A percentile compares a stretch with the other conserved stretches of the same genome.
phyloP scores from a whole-genome alignment of 169 alveolate genomes.

The Cryptosporidium ryanae region DNA sequence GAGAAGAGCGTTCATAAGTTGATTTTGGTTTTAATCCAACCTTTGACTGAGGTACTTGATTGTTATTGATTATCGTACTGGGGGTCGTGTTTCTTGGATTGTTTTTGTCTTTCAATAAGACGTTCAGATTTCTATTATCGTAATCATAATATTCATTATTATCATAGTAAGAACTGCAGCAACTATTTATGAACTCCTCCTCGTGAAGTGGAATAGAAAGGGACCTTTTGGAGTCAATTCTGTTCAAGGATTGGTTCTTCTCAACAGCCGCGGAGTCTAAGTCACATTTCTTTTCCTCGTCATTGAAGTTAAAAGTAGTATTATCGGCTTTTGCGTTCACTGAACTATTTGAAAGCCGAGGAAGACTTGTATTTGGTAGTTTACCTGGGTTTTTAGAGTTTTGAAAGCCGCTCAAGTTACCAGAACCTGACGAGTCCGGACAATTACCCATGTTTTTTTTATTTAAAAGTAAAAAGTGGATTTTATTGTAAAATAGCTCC shows the following conservation, averaged over 20 bases:
- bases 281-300: neutral
- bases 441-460: neutral
- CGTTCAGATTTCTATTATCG: neutral
- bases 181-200: neutral
- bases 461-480: constrained; percentile 7
- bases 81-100: neutral
- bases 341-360: constrained; percentile 4
- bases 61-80: neutral
- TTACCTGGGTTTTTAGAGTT: neutral
- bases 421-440: neutral
- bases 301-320: neutral
- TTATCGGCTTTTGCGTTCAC: neutral
- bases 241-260: neutral
- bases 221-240: constrained; percentile 35
- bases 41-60: constrained; percentile 25
- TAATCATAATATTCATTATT: neutral
- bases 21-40: constrained; percentile 55
- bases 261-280: neutral
- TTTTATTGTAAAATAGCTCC: constrained; percentile 7
- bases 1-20: constrained; percentile 1
- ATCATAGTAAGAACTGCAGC: neutral
- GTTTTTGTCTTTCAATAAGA: too few relatives aligned
- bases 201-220: constrained; percentile 49
- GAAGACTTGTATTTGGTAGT: constrained; percentile 55
- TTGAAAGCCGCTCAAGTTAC: neutral